A percentile compares a stretch with the other conserved stretches of the same genome.
phyloP scores from a whole-genome alignment of 2,329 filamentous ascomycete species.

The Paracorniculantispora psalliotae region DNA sequence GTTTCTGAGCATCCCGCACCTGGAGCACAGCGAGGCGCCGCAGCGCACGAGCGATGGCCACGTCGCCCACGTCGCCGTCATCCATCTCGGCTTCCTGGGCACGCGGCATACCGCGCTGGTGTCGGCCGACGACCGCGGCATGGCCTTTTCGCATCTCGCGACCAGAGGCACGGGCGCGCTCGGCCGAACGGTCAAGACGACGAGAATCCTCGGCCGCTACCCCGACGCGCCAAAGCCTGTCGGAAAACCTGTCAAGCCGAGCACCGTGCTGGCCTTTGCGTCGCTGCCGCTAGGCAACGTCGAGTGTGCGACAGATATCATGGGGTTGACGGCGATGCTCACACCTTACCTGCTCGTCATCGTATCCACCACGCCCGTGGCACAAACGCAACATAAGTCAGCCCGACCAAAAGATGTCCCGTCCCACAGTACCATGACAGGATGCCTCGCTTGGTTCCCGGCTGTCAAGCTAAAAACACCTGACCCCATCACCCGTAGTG shows the following conservation, averaged over 20 bases:
- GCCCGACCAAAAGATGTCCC: conserved; percentile 85
- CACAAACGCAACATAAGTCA: conserved; percentile 94
- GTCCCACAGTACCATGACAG: conserved; percentile 86
- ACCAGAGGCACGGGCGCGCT: conserved; percentile 85
- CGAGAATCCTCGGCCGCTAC: conserved; percentile 85
- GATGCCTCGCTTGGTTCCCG: conserved; percentile 94
- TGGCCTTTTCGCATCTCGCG: conserved; percentile 97
- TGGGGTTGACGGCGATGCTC: conserved; percentile 90
- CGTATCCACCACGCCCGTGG: conserved; percentile 92
- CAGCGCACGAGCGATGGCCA: conserved; percentile 75
- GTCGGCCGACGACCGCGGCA: conserved; percentile 88
- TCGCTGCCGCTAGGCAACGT: conserved; percentile 91
- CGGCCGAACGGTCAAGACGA: conserved; percentile 81
- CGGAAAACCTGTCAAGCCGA: conserved; percentile 75
- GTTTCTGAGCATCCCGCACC: conserved; percentile 79
- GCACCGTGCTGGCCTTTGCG: conserved; percentile 88
- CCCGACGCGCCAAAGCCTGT: conserved; percentile 61
- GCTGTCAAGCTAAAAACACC: conserved; percentile 84
- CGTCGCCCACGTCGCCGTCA: conserved; percentile 67
- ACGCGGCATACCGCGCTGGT: conserved; percentile 91
- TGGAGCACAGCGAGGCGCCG: conserved; percentile 61
- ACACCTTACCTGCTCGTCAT: conserved; percentile 95
- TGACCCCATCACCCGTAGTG: conserved; percentile 60
- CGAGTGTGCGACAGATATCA: conserved; percentile 76
- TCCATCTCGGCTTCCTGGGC: conserved; percentile 91